Evolutionary conservation across 345 rosid genomes (phyloP).

Genomic region (Mangifera indica): DNA sequence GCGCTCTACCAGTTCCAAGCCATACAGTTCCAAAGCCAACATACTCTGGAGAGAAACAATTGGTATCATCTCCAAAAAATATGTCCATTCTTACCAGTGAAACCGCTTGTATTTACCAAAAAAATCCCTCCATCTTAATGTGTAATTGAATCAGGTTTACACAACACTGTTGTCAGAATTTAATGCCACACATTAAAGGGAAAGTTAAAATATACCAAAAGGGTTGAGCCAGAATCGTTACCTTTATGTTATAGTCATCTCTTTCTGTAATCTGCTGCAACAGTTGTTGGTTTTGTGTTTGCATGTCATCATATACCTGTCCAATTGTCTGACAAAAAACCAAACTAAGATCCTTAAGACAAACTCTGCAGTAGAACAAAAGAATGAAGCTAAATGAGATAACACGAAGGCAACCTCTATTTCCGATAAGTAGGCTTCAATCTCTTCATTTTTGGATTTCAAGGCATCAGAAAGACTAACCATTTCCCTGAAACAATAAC

Average conservation of each 20-base stretch:
- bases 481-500: conserved; percentile 56
- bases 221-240: conserved; percentile 26
- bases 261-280: conserved; percentile 93
- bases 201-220: background rate
- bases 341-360: conserved; percentile 22
- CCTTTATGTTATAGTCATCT: conserved; percentile 99
- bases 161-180: background rate
- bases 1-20: background rate
- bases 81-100: too few relatives aligned
- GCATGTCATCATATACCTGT: conserved; percentile 92
- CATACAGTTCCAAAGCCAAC: too few relatives aligned
- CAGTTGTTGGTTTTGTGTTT: conserved; percentile 90
- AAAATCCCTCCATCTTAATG: too few relatives aligned
- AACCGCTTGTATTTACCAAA: too few relatives aligned
- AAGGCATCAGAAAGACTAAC: conserved; percentile 56
- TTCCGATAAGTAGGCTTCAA: conserved; percentile 85
- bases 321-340: conserved; percentile 77
- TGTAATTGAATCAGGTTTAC: background rate
- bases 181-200: background rate
- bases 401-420: conserved; percentile 65
- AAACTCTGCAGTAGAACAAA: conserved; percentile 21
- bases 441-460: conserved; percentile 88
- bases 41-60: background rate
- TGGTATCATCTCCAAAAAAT: background rate
- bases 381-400: conserved; percentile 16